Percentiles rank a stretch among this genome's conserved stretches.
phyloP scores from a whole-genome alignment of 805 yeast genomes.

The Hyphopichia homilentoma region DNA sequence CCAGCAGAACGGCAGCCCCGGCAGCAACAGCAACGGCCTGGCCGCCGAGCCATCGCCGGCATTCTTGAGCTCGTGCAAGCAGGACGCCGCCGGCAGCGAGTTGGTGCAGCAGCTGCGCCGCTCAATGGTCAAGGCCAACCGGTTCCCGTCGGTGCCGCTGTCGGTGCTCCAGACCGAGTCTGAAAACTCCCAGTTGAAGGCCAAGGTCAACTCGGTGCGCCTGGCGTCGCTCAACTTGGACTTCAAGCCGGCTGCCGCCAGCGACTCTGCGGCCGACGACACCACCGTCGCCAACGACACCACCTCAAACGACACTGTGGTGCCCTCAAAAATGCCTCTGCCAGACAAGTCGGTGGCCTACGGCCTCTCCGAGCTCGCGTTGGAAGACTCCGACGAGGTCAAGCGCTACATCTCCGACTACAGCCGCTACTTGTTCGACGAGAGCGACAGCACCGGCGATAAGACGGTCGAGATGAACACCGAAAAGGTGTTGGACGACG shows the following conservation, averaged over 20 bases:
- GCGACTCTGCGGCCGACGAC: not conserved
- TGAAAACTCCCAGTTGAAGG: constrained; percentile 1
- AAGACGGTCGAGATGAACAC: too few species aligned
- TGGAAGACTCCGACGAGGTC: constrained; percentile 7
- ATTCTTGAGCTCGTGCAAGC: not conserved
- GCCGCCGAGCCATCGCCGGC: not conserved
- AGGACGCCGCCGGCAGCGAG: constrained; percentile 4
- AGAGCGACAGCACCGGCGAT: constrained; percentile 9
- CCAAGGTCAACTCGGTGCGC: constrained; percentile 7
- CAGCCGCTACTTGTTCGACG: constrained; percentile 19
- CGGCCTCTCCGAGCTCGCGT: constrained; percentile 11
- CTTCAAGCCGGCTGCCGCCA: constrained; percentile 9
- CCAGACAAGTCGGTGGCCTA: constrained; percentile 9
- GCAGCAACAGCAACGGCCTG: not conserved
- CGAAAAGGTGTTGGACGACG: not conserved
- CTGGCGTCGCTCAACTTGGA: constrained; percentile 18
- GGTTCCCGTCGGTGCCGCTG: constrained; percentile 36
- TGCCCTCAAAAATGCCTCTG: not conserved
- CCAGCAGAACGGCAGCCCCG: not conserved
- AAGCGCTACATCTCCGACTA: constrained; percentile 26
- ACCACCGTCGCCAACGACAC: not conserved
- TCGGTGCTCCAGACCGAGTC: constrained; percentile 3
- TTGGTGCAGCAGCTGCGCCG: constrained; percentile 23
- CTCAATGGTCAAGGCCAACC: constrained; percentile 28
- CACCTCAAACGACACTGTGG: not conserved